Conservation (phyloP, 1,139 yeast genomes). For the Geotrichum armillariae region DNA sequence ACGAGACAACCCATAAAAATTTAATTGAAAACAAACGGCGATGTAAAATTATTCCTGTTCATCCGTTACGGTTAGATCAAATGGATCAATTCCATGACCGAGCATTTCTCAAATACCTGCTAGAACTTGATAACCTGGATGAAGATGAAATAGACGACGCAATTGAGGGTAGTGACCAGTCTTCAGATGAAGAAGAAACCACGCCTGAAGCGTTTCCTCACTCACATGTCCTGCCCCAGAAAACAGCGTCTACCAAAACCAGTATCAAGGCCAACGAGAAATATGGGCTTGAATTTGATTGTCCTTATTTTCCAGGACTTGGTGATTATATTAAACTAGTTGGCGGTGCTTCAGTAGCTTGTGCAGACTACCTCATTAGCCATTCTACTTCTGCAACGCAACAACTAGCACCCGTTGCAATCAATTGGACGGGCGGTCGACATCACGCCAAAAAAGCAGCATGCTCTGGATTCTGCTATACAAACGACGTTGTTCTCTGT, state of each 20-base stretch:
- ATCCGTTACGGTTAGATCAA: slow-evolving; percentile 31
- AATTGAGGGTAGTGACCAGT: slow-evolving; percentile 11
- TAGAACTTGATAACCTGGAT: slow-evolving; percentile 26
- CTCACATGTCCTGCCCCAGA: slow-evolving; percentile 5
- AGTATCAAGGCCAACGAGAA: slow-evolving; percentile 19
- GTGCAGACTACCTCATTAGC: slow-evolving; percentile 43
- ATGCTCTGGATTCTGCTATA: slow-evolving; percentile 75
- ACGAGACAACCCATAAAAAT: neutral
- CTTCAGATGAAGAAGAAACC: neutral
- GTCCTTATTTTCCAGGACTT: slow-evolving; percentile 60
- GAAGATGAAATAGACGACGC: slow-evolving; percentile 29
- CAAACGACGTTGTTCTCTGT: slow-evolving; percentile 64
- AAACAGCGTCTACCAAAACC: slow-evolving; percentile 2
- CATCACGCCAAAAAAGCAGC: slow-evolving; percentile 61
- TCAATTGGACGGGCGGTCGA: slow-evolving; percentile 81
- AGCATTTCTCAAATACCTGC: slow-evolving; percentile 42
- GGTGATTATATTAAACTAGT: slow-evolving; percentile 50
- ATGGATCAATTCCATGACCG: slow-evolving; percentile 45
- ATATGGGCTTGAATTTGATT: slow-evolving; percentile 53
- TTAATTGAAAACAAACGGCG: neutral
- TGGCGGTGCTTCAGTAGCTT: slow-evolving; percentile 60
- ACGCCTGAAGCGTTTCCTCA: neutral
- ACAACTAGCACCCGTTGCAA: slow-evolving; percentile 41
- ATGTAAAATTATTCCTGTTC: slow-evolving; percentile 20
- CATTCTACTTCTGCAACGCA: neutral